These are phyloP conservation scores for Mrakia hoshinonis DNA, from an alignment of 768 basidiomycete species.

Conservation along the genomic window DNA sequence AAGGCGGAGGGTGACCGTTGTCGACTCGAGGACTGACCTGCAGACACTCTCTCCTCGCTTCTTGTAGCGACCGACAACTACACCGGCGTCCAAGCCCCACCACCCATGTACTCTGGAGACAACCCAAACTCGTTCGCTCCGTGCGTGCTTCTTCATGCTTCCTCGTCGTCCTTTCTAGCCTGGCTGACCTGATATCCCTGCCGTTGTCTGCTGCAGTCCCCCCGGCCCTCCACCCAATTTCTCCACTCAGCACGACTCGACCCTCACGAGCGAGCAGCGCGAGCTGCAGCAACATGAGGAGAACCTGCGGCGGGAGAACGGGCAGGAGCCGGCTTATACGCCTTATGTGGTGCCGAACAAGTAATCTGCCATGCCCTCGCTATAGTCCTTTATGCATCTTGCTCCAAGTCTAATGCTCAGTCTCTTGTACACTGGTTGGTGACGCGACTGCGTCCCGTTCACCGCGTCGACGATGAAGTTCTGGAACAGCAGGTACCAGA, in stretches of 20 bases:
- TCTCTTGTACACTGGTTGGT: too few relatives aligned
- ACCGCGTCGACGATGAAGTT: conserved; percentile 65
- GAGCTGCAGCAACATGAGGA: conserved; percentile 5
- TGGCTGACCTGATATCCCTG: too few relatives aligned
- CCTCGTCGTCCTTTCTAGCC: not conserved
- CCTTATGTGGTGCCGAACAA: too few relatives aligned
- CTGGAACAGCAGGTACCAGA: conserved; percentile 90
- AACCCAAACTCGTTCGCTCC: not conserved
- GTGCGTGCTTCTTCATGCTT: not conserved
- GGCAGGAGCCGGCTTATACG: not conserved
- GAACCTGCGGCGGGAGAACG: not conserved
- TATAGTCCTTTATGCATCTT: too few relatives aligned
- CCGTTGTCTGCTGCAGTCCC: not conserved
- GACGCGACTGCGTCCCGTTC: conserved; percentile 65
- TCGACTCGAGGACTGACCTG: not conserved
- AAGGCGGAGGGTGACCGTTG: not conserved
- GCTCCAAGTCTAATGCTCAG: too few relatives aligned
- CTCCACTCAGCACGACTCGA: not conserved
- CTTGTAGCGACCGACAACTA: not conserved
- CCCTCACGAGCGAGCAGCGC: not conserved
- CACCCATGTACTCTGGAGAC: not conserved
- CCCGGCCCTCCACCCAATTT: not conserved
- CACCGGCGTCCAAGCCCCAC: not conserved
- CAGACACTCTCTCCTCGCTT: too few relatives aligned
- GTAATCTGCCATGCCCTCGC: too few relatives aligned